Evolutionary conservation across 2,329 filamentous ascomycete species (phyloP).

Genomic region (Aspergillus fumigatus): DNA sequence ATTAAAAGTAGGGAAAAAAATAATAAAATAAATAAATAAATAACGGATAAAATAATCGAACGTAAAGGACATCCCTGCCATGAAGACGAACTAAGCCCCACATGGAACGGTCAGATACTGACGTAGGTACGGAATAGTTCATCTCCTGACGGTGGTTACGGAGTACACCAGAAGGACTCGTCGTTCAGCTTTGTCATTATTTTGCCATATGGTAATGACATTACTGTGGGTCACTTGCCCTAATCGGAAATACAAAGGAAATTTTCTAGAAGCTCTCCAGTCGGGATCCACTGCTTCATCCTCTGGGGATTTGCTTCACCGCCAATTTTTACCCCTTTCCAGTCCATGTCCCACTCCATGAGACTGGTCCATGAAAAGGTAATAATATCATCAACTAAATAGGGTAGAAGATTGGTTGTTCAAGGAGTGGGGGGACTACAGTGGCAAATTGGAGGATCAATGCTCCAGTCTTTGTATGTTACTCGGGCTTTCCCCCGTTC

Average conservation of each 20-base stretch:
- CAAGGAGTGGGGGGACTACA: neutral
- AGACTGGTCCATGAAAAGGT: neutral
- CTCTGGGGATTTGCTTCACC: neutral
- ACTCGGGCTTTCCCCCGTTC: neutral
- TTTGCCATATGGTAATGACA: slow-evolving; percentile 8
- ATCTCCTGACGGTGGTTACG: slow-evolving; percentile 10
- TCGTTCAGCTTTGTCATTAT: slow-evolving; percentile 3
- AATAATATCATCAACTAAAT: neutral
- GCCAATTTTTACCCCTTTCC: neutral
- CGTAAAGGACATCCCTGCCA: slow-evolving; percentile 18
- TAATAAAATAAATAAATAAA: slow-evolving; percentile 11
- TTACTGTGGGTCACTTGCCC: slow-evolving; percentile 1
- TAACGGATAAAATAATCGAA: slow-evolving; percentile 4
- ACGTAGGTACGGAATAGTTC: slow-evolving; percentile 14
- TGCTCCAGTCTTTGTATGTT: neutral
- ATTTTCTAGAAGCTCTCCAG: slow-evolving; percentile 19
- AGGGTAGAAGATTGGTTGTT: neutral
- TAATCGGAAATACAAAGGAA: slow-evolving; percentile 22
- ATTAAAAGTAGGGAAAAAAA: slow-evolving; percentile 8
- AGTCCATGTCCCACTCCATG: neutral
- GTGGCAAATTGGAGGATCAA: neutral
- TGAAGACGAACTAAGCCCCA: slow-evolving; percentile 17
- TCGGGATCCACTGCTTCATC: neutral
- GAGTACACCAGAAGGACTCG: slow-evolving; percentile 10
- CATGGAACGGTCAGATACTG: slow-evolving; percentile 12